These are phyloP conservation scores for Pythium myriotylum DNA, from an alignment of 352 stramenopile species.

Conservation along the genomic window DNA sequence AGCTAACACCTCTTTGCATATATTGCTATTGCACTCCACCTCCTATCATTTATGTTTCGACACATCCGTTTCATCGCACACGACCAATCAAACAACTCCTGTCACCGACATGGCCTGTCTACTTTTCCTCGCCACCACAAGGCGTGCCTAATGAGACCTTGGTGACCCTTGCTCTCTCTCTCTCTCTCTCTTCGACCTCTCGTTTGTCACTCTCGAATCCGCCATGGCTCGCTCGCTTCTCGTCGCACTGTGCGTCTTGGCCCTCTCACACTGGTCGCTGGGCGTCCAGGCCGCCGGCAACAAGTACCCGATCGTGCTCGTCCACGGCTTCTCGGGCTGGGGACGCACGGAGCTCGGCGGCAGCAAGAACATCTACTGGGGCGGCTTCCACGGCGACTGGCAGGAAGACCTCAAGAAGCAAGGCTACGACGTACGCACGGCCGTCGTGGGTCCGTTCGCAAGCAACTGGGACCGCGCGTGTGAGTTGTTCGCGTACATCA, in stretches of 20 bases:
- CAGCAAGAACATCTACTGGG: slow-evolving; percentile 36
- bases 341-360: slow-evolving; percentile 32
- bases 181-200: too few relatives aligned
- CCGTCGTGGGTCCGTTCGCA: slow-evolving; percentile 34
- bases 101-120: too few relatives aligned
- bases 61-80: too few relatives aligned
- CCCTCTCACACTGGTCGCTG: slow-evolving; percentile 4
- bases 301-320: slow-evolving; percentile 39
- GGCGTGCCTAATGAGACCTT: too few relatives aligned
- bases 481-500: slow-evolving; percentile 55
- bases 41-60: too few relatives aligned
- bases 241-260: background rate
- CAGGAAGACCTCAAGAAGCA: slow-evolving; percentile 31
- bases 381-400: slow-evolving; percentile 35
- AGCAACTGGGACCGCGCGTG: slow-evolving; percentile 54
- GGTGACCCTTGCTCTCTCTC: too few relatives aligned
- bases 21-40: too few relatives aligned
- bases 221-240: too few relatives aligned
- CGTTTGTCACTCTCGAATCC: too few relatives aligned
- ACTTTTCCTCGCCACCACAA: too few relatives aligned
- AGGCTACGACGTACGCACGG: slow-evolving; percentile 36
- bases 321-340: slow-evolving; percentile 47
- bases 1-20: too few relatives aligned
- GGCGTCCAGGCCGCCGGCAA: slow-evolving; percentile 13
- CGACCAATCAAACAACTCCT: too few relatives aligned